Conservation (phyloP, 2,329 filamentous ascomycete genomes). For the Eutypa lata region DNA sequence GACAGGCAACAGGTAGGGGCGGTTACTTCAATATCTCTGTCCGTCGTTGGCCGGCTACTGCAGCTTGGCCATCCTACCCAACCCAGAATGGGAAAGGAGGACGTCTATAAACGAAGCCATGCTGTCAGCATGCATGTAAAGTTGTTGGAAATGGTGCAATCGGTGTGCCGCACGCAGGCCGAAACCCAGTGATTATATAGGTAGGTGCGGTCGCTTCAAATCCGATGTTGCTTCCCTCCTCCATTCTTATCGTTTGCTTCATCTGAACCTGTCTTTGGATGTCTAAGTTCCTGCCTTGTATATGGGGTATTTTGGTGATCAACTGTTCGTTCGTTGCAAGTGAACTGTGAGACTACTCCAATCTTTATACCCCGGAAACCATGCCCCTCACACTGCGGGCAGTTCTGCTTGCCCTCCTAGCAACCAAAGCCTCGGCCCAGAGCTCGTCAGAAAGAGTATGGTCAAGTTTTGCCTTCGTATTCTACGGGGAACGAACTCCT, state of each 20-base stretch:
- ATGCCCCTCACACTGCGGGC: not conserved
- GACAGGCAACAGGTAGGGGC: too few relatives aligned
- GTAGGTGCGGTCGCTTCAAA: not conserved
- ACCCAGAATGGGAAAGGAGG: not conserved
- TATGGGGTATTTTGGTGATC: too few relatives aligned
- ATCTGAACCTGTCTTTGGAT: not conserved
- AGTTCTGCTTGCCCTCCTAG: slow-evolving; percentile 13
- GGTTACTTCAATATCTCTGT: not conserved
- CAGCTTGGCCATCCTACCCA: not conserved
- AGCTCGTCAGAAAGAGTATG: slow-evolving; percentile 40
- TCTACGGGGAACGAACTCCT: slow-evolving; percentile 54
- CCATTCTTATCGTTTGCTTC: not conserved
- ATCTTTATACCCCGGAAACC: not conserved
- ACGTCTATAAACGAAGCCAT: not conserved
- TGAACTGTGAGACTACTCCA: not conserved
- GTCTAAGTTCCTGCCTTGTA: too few relatives aligned
- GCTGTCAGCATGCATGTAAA: not conserved
- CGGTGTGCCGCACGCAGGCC: not conserved
- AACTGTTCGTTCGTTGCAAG: too few relatives aligned
- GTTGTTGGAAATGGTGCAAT: not conserved
- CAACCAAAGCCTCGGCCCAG: slow-evolving; percentile 26
- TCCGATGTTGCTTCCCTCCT: not conserved
- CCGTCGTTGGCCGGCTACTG: not conserved
- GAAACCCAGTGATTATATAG: not conserved
- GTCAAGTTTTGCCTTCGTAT: slow-evolving; percentile 46